Conservation (phyloP, 495 filamentous ascomycete genomes). For the Polyplosphaeria fusca region DNA sequence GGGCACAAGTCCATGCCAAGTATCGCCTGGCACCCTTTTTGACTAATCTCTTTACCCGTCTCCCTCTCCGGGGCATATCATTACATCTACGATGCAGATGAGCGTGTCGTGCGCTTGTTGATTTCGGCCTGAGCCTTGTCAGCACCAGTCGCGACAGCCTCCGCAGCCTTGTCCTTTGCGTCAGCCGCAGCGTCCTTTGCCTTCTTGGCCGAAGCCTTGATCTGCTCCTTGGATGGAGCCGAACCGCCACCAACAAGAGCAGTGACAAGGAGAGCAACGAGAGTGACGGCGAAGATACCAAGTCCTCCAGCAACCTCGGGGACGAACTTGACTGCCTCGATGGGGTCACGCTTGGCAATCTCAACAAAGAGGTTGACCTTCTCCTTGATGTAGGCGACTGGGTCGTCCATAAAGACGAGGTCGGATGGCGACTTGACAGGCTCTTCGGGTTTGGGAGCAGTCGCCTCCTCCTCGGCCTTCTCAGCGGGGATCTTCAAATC, state of each 20-base stretch:
- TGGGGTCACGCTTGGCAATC: constrained; percentile 79
- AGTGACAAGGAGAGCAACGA: constrained; percentile 62
- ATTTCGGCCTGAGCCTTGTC: constrained; percentile 49
- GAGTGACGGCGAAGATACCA: constrained; percentile 59
- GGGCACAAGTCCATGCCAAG: constrained; percentile 2
- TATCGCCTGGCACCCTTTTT: constrained; percentile 10
- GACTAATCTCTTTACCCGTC: not conserved
- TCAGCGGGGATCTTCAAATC: constrained; percentile 87
- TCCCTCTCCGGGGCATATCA: not conserved
- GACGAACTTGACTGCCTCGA: constrained; percentile 85
- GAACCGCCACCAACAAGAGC: constrained; percentile 55
- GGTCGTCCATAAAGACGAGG: constrained; percentile 90
- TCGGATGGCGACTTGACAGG: constrained; percentile 61
- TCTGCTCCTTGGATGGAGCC: constrained; percentile 52
- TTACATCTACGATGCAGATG: constrained; percentile 24
- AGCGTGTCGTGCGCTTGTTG: constrained; percentile 61
- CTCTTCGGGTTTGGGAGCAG: constrained; percentile 74
- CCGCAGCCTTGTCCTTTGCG: constrained; percentile 75
- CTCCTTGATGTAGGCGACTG: constrained; percentile 81
- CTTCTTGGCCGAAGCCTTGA: constrained; percentile 61
- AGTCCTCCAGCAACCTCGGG: constrained; percentile 86
- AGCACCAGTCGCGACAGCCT: constrained; percentile 62
- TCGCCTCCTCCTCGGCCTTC: constrained; percentile 74
- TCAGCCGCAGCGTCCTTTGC: constrained; percentile 69
- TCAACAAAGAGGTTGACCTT: constrained; percentile 85